Base-by-base conservation (phyloP, 495 filamentous ascomycete genomes). In the Penicillium verhagenii region DNA sequence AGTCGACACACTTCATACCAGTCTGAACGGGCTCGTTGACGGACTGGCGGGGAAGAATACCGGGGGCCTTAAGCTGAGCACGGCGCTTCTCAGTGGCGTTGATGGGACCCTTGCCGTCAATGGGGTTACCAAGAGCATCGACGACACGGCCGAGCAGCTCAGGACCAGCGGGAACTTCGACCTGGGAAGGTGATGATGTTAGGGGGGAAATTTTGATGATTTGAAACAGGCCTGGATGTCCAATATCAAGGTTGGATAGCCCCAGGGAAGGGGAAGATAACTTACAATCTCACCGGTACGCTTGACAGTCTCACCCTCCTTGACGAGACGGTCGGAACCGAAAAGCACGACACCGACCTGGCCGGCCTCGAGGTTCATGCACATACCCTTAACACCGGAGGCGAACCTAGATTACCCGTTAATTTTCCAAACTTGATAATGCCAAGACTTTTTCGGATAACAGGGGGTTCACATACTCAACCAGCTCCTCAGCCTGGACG, bases 301-400 rank as follows among this genome's bases (percentile, higher is more conserved):
- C 87, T 95, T 97, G 75, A 98, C 94, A 58, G 90, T 95, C 82
- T 98, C 95, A 67, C 94, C 94, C 79, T 98, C 95, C 85, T 92
- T 96, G 82, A 98, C 94, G 68, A 96, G 86, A 90, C 94, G 92
- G 82, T 98, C 94, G 69, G 94, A 97, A 85, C 94, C 94, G 82
- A 98, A 98, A 65, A 98, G 86, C 85, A 98, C 94, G 64, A 98
- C 94, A 96, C 94, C 94, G 78, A 98, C 94, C 80, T 97, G 95
- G 76, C 94, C 94, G 75, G 94, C 94, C 81, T 98, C 94, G 74
- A 98, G 84, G 87, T 98, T 98, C 92, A 98, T 96, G 89, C 95
- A 97, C 94, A 98, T 98, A 75, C 94, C 94, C 86, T 97, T 97
- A 72, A 98, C 94, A 76, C 94, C 94, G 63, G 94, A 98, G 67